Evolutionary conservation across 257 asterid species (phyloP), one percentile per base, ranked within the genome.

Genomic region (Petunia axillaris): DNA sequence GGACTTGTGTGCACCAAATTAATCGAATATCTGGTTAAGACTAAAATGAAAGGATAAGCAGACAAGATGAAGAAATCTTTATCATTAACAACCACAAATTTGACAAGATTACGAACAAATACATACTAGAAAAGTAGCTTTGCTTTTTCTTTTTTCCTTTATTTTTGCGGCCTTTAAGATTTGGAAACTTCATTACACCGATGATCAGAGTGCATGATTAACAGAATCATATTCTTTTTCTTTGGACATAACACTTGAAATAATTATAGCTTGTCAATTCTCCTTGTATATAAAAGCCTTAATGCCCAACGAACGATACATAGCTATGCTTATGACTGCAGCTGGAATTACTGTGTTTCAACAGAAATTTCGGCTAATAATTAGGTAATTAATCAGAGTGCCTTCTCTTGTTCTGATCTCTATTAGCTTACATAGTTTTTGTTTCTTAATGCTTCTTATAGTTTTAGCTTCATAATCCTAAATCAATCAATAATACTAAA

Each of bases 221-320:
- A 73, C 8, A 73, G 78, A 73, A 73, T 50, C 77, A 50, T 73
- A 73, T 73, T 73, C 78, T 73, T 52, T 52, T 52, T 15, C 57
- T 52, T 52, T 4, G 15, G 15, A 52, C 57, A 52, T 52, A 52
- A 52, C 57, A 52, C 57, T 52, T 52, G 57, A 52, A 2, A 52
- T 52, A 10, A 9, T 11, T 11, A 6, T 8, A 50, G 54, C 15
- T 52, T 52, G 57, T 52, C 57, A 52, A 52, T 50, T 1, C 13
- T 50, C 13, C 44, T 48, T 67, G 16, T 67, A 41, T 60, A 62
- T 48, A 73, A 16, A 73, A 50, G 44, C 25, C 41, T 55, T 35
- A 50, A 35, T 10, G 4, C 77, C 77, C 77, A 16, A 25, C n/a
- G 5, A 73, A 36, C 6, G 1, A 35, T 50, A 40, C 44, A 50